Evolutionary conservation across 2,329 filamentous ascomycete genomes (phyloP).

Genomic region (Epichloe typhina): DNA sequence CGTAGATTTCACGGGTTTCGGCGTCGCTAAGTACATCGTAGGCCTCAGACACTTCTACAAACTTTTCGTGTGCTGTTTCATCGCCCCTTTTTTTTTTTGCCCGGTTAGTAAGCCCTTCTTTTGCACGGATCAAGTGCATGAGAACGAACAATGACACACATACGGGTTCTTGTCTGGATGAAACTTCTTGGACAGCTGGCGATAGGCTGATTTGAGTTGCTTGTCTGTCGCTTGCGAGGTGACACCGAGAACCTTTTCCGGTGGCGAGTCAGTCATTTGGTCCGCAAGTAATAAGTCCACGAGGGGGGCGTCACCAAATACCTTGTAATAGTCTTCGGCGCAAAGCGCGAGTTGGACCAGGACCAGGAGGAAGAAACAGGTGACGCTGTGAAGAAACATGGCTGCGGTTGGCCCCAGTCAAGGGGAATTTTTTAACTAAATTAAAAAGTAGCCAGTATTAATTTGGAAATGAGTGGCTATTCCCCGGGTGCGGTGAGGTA

Average conservation of each 20-base stretch:
- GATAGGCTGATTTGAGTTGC: conserved; percentile 89
- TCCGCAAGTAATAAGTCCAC: background rate
- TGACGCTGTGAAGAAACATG: conserved; percentile 40
- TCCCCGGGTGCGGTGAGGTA: conserved; percentile 3
- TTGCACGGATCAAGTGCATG: background rate
- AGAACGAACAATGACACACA: conserved; percentile 19
- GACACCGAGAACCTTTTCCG: conserved; percentile 53
- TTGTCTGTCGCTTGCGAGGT: conserved; percentile 67
- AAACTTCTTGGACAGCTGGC: conserved; percentile 83
- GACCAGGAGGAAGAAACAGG: conserved; percentile 38
- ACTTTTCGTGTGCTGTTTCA: conserved; percentile 70
- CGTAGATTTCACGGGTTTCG: conserved; percentile 78
- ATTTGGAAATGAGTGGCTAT: background rate
- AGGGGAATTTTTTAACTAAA: background rate
- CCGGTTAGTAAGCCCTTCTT: background rate
- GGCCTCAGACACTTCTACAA: conserved; percentile 86
- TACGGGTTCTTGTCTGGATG: conserved; percentile 98
- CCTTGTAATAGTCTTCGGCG: conserved; percentile 70
- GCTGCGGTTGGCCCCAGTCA: conserved; percentile 12
- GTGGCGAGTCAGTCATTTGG: background rate
- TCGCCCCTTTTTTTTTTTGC: conserved; percentile 46
- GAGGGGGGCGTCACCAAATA: conserved; percentile 20
- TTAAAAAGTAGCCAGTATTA: background rate
- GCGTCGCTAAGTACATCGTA: conserved; percentile 81
- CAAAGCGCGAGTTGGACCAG: conserved; percentile 42